phyloP scores from a whole-genome alignment of 257 asterid genomes.

The Ilex asprella region DNA sequence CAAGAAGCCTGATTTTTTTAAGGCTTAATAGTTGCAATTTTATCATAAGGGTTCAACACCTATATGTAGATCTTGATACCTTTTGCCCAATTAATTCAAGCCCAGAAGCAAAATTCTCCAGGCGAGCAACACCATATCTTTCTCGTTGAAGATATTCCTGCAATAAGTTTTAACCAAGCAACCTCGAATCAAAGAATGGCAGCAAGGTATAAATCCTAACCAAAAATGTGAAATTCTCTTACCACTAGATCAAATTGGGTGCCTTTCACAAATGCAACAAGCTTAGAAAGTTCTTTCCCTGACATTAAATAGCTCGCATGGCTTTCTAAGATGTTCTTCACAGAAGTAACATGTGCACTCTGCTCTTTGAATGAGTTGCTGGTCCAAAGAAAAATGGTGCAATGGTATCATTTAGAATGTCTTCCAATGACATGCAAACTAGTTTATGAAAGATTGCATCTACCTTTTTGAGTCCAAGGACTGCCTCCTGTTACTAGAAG shows the following conservation, averaged over 20 bases:
- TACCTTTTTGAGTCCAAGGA: slow-evolving; percentile 71
- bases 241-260: slow-evolving; percentile 99
- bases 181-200: slow-evolving; percentile 7
- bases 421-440: slow-evolving; percentile 7
- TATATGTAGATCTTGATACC: slow-evolving; percentile 33
- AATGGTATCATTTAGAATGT: slow-evolving; percentile 8
- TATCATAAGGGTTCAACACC: too few relatives aligned
- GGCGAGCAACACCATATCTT: slow-evolving; percentile 84
- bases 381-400: slow-evolving; percentile 19
- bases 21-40: too few relatives aligned
- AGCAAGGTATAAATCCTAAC: slow-evolving; percentile 1
- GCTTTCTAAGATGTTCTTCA: slow-evolving; percentile 86
- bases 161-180: slow-evolving; percentile 18
- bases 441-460: slow-evolving; percentile 6
- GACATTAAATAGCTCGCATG: slow-evolving; percentile 98
- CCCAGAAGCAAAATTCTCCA: slow-evolving; percentile 92
- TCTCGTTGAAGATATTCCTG: slow-evolving; percentile 99
- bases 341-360: slow-evolving; percentile 90
- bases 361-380: slow-evolving; percentile 82
- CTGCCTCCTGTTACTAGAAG: slow-evolving; percentile 77
- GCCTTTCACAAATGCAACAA: slow-evolving; percentile 98
- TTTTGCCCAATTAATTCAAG: slow-evolving; percentile 92
- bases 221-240: slow-evolving; percentile 16
- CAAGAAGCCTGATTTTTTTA: too few relatives aligned
- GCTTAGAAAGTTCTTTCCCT: slow-evolving; percentile 95